These are phyloP conservation scores for Amanita jacksonii DNA, from an alignment of 768 basidiomycete genomes.

Conservation along the genomic window DNA sequence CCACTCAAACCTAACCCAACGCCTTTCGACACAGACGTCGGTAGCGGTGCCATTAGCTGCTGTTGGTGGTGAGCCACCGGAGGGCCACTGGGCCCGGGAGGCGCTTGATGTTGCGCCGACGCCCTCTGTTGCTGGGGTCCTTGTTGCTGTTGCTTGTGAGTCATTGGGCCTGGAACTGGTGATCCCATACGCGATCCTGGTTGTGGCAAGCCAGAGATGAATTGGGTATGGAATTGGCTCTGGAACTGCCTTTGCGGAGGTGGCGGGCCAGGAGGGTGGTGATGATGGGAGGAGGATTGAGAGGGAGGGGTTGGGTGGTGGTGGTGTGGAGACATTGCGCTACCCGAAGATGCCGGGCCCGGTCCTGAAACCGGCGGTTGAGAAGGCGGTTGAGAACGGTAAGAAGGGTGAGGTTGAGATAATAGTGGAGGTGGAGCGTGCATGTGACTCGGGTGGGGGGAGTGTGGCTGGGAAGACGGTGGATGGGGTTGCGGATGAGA, in stretches of 20 bases:
- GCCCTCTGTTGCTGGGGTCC: not conserved
- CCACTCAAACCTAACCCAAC: conserved; percentile 4
- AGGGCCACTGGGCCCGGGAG: not conserved
- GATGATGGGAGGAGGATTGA: conserved; percentile 8
- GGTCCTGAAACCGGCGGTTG: conserved; percentile 1
- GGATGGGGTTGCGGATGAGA: conserved; percentile 3
- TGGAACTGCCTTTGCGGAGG: conserved; percentile 19
- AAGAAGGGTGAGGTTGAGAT: conserved; percentile 2
- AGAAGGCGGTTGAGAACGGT: conserved; percentile 6
- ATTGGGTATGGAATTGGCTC: conserved; percentile 18
- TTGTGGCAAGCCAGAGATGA: conserved; percentile 14
- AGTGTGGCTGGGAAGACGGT: conserved; percentile 6
- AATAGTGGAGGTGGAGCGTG: conserved; percentile 1
- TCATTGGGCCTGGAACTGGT: not conserved
- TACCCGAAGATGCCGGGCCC: too few species aligned
- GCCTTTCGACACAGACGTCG: not conserved
- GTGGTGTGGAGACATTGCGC: conserved; percentile 5
- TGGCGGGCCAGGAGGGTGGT: conserved; percentile 5
- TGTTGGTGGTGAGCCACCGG: not conserved
- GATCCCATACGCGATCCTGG: conserved; percentile 8
- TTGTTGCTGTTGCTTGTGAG: conserved; percentile 8
- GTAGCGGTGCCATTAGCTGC: not conserved
- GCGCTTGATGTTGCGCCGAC: not conserved
- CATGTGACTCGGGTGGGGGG: conserved; percentile 7
- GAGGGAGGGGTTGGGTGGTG: conserved; percentile 8